Percentiles rank a stretch among this genome's conserved stretches.
Evolutionary conservation across 1,284 basidiomycete genomes (phyloP).

Genomic region (Amylostereum areolatum): DNA sequence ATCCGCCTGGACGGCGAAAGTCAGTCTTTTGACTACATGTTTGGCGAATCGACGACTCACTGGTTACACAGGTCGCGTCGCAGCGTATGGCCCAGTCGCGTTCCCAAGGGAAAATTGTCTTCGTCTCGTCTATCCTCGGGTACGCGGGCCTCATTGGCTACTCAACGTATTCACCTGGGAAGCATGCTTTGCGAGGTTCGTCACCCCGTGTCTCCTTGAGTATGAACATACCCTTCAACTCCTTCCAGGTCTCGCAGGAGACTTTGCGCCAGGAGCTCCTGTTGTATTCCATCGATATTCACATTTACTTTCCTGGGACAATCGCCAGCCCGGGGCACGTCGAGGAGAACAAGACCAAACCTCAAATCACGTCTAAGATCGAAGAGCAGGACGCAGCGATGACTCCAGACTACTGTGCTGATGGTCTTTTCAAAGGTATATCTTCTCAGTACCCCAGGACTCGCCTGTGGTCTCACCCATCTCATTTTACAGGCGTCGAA

Average conservation of each 20-base stretch:
- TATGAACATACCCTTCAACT: constrained; percentile 1
- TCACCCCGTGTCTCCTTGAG: constrained; percentile 10
- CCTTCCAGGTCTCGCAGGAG: constrained; percentile 77
- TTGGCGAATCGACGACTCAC: neutral
- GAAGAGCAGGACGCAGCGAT: constrained; percentile 73
- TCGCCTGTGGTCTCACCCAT: neutral
- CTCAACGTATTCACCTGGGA: constrained; percentile 81
- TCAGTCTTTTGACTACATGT: constrained; percentile 27
- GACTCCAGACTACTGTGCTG: constrained; percentile 64
- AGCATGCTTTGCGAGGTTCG: constrained; percentile 83
- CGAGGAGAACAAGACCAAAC: constrained; percentile 80
- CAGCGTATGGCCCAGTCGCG: constrained; percentile 64
- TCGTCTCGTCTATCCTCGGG: constrained; percentile 80
- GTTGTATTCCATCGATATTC: constrained; percentile 76
- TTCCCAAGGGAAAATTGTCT: constrained; percentile 65
- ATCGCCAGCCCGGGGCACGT: constrained; percentile 81
- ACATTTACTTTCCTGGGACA: constrained; percentile 84
- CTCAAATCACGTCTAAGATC: constrained; percentile 72
- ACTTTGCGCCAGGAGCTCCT: constrained; percentile 78
- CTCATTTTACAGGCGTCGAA: constrained; percentile 48
- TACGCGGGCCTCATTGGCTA: constrained; percentile 84
- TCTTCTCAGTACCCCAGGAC: neutral
- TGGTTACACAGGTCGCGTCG: constrained; percentile 50
- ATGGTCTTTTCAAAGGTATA: constrained; percentile 56
- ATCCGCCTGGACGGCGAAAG: constrained; percentile 76